Evolutionary conservation across 2,329 filamentous ascomycete species (phyloP).

Genomic region (Botrytis deweyae): DNA sequence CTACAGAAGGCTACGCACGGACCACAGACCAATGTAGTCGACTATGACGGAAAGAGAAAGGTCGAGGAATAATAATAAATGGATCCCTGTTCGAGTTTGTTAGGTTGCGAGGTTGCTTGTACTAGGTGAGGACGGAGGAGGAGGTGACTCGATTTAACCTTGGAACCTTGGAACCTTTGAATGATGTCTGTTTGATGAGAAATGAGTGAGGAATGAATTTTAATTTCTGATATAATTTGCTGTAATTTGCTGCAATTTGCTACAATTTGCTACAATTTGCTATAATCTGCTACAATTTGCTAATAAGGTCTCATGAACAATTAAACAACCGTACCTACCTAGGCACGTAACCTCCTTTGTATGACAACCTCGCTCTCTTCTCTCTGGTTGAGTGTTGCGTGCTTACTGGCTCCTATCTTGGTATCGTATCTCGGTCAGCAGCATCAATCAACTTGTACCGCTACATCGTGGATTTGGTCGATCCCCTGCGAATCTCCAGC

Average conservation of each 20-base stretch:
- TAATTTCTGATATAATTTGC: too few relatives aligned
- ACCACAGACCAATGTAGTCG: background rate
- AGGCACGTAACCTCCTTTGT: too few relatives aligned
- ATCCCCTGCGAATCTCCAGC: conserved; percentile 17
- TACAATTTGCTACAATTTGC: too few relatives aligned
- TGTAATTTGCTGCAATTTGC: too few relatives aligned
- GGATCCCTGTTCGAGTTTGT: background rate
- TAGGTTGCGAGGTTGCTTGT: background rate
- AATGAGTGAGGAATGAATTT: too few relatives aligned
- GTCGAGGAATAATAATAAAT: background rate
- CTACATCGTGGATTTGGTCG: background rate
- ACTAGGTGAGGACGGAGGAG: background rate
- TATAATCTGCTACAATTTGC: too few relatives aligned
- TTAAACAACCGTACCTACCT: background rate
- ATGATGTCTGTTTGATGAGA: background rate
- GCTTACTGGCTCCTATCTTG: background rate
- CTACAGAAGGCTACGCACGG: background rate
- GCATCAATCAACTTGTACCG: background rate
- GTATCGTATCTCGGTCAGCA: background rate
- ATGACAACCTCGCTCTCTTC: background rate
- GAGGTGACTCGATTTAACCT: too few relatives aligned
- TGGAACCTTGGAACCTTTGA: background rate
- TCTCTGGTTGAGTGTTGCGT: background rate
- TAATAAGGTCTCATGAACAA: background rate
- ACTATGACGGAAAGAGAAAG: background rate